phyloP scores from a whole-genome alignment of 306 rosid genomes.

The Cicer chorassanicum region DNA sequence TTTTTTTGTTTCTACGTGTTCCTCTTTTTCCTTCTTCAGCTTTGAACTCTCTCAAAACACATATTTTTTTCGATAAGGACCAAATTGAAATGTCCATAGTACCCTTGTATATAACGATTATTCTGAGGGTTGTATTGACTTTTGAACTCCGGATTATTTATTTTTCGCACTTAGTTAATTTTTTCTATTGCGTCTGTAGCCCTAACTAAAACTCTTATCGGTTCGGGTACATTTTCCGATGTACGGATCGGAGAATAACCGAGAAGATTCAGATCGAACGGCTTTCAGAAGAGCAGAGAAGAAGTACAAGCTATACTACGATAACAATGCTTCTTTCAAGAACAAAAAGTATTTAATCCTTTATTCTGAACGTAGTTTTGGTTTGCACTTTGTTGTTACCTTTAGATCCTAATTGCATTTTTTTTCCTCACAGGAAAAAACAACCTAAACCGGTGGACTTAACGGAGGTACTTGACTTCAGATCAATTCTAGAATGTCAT shows the following conservation, averaged over 20 bases:
- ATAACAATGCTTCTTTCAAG: slow-evolving; percentile 58
- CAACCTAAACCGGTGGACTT: slow-evolving; percentile 75
- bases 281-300: slow-evolving; percentile 92
- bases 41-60: slow-evolving; percentile 6
- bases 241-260: slow-evolving; percentile 67
- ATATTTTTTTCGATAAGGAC: slow-evolving; percentile 47
- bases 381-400: background rate
- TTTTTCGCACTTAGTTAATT: no score
- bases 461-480: slow-evolving; percentile 82
- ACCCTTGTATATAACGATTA: slow-evolving; percentile 8
- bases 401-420: slow-evolving; percentile 14
- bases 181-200: slow-evolving; percentile 11
- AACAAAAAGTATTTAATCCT: slow-evolving; percentile 60
- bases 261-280: slow-evolving; percentile 73
- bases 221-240: slow-evolving; percentile 42
- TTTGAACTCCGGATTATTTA: background rate
- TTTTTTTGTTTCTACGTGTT: background rate
- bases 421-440: slow-evolving; percentile 58
- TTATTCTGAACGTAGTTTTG: background rate
- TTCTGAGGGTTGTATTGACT: slow-evolving; percentile 28
- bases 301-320: slow-evolving; percentile 91
- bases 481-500: slow-evolving; percentile 60
- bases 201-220: slow-evolving; percentile 29
- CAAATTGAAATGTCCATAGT: slow-evolving; percentile 27
- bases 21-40: background rate